These are phyloP conservation scores for Penicillium nordicum DNA, from an alignment of 2,329 filamentous ascomycete species.

Conservation along the genomic window DNA sequence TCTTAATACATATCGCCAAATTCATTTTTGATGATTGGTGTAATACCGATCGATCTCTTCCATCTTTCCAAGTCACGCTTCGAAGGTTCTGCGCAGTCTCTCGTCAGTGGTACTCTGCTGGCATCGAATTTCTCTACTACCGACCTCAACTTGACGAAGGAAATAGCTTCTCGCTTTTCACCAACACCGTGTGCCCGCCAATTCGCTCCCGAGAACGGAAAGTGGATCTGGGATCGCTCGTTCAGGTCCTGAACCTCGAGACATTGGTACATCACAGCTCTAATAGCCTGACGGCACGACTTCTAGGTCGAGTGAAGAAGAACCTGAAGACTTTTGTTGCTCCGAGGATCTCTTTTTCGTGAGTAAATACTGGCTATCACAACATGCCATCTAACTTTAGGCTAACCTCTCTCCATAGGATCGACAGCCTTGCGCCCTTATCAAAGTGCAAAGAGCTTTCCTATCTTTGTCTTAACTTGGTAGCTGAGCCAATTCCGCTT, in stretches of 20 bases:
- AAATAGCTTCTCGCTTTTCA: conserved; percentile 53
- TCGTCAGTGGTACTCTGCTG: conserved; percentile 56
- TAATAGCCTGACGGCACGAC: conserved; percentile 55
- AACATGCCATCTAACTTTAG: neutral
- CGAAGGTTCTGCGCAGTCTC: conserved; percentile 52
- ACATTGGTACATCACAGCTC: conserved; percentile 58
- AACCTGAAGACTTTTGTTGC: conserved; percentile 55
- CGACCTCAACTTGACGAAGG: conserved; percentile 50
- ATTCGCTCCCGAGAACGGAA: conserved; percentile 44
- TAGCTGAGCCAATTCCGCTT: conserved; percentile 51
- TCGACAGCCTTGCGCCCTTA: conserved; percentile 56
- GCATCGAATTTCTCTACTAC: conserved; percentile 52
- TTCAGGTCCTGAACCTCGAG: conserved; percentile 53
- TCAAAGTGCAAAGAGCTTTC: conserved; percentile 53
- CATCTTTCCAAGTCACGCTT: conserved; percentile 40
- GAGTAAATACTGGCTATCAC: conserved; percentile 18
- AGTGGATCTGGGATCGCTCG: conserved; percentile 46
- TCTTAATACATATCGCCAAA: neutral
- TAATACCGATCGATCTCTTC: too few relatives aligned
- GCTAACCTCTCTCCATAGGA: conserved; percentile 20
- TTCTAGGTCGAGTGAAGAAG: conserved; percentile 53
- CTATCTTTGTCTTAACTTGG: conserved; percentile 52
- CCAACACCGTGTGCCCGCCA: conserved; percentile 53
- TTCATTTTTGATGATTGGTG: neutral
- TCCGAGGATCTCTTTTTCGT: conserved; percentile 57